phyloP scores from a whole-genome alignment of 352 stramenopile genomes.

The Phytophthora sp. region DNA sequence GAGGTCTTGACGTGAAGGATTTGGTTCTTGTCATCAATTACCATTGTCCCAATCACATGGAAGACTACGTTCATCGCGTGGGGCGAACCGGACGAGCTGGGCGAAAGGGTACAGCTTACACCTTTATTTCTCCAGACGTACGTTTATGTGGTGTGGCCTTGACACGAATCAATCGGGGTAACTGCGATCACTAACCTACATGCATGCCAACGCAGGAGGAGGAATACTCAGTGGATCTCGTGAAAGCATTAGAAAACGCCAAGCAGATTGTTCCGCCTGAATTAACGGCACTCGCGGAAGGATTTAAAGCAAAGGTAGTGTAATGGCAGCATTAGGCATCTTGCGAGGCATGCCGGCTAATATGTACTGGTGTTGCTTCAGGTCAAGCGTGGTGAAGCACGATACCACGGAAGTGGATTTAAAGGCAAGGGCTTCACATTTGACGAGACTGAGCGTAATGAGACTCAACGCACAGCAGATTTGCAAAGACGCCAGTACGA shows the following conservation, averaged over 20 bases:
- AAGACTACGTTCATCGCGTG: slow-evolving; percentile 99
- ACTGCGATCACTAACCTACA: slow-evolving; percentile 9
- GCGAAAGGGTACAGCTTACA: slow-evolving; percentile 98
- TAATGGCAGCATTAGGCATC: neutral
- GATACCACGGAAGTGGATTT: slow-evolving; percentile 96
- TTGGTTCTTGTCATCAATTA: slow-evolving; percentile 99
- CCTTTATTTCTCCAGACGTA: slow-evolving; percentile 97
- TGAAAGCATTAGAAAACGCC: slow-evolving; percentile 94
- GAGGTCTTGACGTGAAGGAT: slow-evolving; percentile 98
- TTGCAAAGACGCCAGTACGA: slow-evolving; percentile 92
- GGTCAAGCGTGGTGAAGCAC: slow-evolving; percentile 95
- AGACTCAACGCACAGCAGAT: slow-evolving; percentile 93
- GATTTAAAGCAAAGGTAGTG: slow-evolving; percentile 95
- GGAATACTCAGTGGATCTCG: slow-evolving; percentile 97
- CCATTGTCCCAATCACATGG: slow-evolving; percentile 98
- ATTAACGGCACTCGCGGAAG: slow-evolving; percentile 91
- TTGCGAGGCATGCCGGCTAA: neutral
- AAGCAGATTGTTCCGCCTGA: slow-evolving; percentile 86
- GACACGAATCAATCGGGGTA: neutral
- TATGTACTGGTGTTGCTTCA: slow-evolving; percentile 18
- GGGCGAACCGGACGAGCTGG: slow-evolving; percentile 96
- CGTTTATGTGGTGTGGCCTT: slow-evolving; percentile 25
- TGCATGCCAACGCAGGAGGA: slow-evolving; percentile 84
- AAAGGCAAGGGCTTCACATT: slow-evolving; percentile 99
- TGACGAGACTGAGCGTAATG: slow-evolving; percentile 97